These are phyloP conservation scores for Mytilinidion resinicola DNA, from an alignment of 495 filamentous ascomycete genomes.

Conservation along the genomic window DNA sequence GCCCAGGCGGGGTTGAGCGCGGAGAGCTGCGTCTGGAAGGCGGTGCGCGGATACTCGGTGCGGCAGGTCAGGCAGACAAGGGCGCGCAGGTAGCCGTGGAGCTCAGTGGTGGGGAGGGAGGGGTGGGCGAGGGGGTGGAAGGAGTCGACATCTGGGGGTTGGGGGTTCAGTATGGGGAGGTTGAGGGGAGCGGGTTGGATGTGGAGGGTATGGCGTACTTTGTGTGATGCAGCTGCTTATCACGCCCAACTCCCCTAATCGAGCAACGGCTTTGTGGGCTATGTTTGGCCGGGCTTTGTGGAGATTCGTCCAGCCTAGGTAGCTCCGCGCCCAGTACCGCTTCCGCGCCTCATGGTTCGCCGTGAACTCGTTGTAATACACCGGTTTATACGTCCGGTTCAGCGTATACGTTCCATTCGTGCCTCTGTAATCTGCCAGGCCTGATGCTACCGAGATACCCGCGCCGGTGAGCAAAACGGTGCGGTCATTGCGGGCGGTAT, in stretches of 20 bases:
- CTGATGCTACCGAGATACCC: constrained; percentile 88
- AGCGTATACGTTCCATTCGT: constrained; percentile 83
- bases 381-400: constrained; percentile 82
- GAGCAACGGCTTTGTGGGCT: constrained; percentile 67
- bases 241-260: constrained; percentile 63
- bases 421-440: constrained; percentile 88
- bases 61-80: constrained; percentile 72
- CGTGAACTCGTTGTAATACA: constrained; percentile 87
- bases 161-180: constrained; percentile 2
- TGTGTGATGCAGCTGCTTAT: constrained; percentile 80
- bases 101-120: constrained; percentile 64
- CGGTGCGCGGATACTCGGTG: constrained; percentile 43
- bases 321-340: constrained; percentile 93
- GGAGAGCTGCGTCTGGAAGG: constrained; percentile 71
- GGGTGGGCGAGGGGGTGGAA: constrained; percentile 80
- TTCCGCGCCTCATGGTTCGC: constrained; percentile 79
- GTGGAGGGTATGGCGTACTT: constrained; percentile 39
- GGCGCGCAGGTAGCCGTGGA: constrained; percentile 83
- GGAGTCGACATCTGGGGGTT: constrained; percentile 69
- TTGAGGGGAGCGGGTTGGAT: background rate
- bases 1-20: constrained; percentile 82
- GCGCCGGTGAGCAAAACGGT: constrained; percentile 86
- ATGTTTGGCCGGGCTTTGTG: constrained; percentile 71
- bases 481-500: constrained; percentile 40
- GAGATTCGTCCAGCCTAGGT: constrained; percentile 82